Percentiles rank a stretch among this genome's conserved stretches.
phyloP scores from a whole-genome alignment of 2,329 filamentous ascomycete species.

The Trichoderma sp. region DNA sequence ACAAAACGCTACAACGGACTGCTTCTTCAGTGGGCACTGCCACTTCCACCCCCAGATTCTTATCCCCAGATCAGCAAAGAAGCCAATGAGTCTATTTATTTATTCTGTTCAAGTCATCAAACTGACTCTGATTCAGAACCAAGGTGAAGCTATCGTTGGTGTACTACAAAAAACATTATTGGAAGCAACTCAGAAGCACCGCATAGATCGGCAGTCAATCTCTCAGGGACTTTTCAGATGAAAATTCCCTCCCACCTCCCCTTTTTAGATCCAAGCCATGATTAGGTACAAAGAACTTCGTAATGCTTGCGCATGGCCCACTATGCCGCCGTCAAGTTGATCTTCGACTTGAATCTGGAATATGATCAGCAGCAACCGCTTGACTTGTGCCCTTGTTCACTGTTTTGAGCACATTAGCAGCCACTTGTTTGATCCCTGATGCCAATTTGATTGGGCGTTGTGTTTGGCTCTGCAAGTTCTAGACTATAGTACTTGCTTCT shows the following conservation, averaged over 20 bases:
- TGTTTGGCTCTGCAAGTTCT: background rate
- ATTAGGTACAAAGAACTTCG: background rate
- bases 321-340: background rate
- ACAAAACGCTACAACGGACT: background rate
- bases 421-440: background rate
- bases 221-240: background rate
- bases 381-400: background rate
- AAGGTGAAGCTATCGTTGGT: background rate
- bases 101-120: background rate
- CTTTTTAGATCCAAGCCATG: background rate
- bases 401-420: background rate
- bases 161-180: background rate
- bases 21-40: background rate
- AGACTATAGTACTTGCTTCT: background rate
- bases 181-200: background rate
- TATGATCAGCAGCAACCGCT: background rate
- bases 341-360: background rate
- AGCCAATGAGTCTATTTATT: background rate
- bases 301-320: background rate
- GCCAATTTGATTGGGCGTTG: background rate
- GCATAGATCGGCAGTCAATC: background rate
- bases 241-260: background rate
- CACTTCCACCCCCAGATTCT: background rate
- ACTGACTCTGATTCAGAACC: background rate
- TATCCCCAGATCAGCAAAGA: background rate